Percentiles rank a stretch among this genome's conserved stretches.
phyloP scores from a whole-genome alignment of 805 yeast species.

The Cyberlindnera lachancei region DNA sequence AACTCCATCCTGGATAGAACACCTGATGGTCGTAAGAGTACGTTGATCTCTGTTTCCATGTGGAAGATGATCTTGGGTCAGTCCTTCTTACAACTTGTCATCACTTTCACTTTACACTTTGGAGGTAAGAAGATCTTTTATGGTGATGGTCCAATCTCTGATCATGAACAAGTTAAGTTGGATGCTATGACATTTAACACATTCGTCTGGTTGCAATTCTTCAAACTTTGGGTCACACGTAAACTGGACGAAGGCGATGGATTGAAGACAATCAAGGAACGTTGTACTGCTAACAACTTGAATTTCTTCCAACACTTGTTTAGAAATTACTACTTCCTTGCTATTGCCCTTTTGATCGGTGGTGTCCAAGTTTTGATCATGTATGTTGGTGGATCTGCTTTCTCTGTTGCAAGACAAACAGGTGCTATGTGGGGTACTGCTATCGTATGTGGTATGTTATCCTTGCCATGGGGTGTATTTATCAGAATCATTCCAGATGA shows the following conservation, averaged over 20 bases:
- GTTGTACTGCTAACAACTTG: conserved; percentile 57
- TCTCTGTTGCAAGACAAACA: conserved; percentile 72
- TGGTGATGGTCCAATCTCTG: conserved; percentile 23
- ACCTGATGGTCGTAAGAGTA: conserved; percentile 76
- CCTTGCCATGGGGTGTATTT: conserved; percentile 73
- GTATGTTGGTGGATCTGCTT: conserved; percentile 97
- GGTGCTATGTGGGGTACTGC: conserved; percentile 90
- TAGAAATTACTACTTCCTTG: conserved; percentile 76
- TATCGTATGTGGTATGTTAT: conserved; percentile 66
- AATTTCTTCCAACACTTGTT: conserved; percentile 78
- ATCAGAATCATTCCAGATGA: conserved; percentile 80
- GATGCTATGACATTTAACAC: conserved; percentile 89
- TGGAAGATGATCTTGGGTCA: conserved; percentile 98
- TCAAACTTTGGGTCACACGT: conserved; percentile 85
- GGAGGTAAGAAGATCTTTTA: conserved; percentile 61
- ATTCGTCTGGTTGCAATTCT: conserved; percentile 96
- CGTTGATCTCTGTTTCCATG: conserved; percentile 84
- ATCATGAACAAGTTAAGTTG: conserved; percentile 49
- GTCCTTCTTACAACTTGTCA: conserved; percentile 63
- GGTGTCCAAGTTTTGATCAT: conserved; percentile 83
- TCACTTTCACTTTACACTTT: conserved; percentile 79
- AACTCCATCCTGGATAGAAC: conserved; percentile 66
- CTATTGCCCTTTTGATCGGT: conserved; percentile 66
- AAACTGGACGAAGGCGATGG: conserved; percentile 85
- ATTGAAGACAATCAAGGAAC: conserved; percentile 43